Evolutionary conservation across 495 filamentous ascomycete genomes (phyloP).

Genomic region (Trichoderma orchidacearum): DNA sequence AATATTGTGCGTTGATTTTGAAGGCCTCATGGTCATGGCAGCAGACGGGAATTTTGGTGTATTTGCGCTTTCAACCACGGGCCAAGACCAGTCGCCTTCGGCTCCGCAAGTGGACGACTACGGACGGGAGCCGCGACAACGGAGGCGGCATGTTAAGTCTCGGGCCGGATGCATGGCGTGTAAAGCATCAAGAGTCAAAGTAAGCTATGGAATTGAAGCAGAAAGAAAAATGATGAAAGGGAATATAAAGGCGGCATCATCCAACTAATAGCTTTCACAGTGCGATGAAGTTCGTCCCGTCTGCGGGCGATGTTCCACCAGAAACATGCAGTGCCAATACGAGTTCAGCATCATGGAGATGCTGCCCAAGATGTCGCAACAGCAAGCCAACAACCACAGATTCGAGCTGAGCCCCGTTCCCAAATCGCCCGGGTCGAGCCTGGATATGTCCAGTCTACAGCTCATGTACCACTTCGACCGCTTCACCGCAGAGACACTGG

Average conservation of each 20-base stretch:
- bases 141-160: conserved; percentile 2
- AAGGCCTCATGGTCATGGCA: not conserved
- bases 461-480: conserved; percentile 4
- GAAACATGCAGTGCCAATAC: not conserved
- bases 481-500: not conserved
- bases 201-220: too few relatives aligned
- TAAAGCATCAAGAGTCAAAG: conserved; percentile 3
- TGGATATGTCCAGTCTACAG: not conserved
- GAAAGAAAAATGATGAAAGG: too few relatives aligned
- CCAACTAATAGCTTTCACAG: not conserved
- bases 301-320: not conserved
- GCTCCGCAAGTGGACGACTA: not conserved
- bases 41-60: not conserved
- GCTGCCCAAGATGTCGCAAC: not conserved
- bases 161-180: not conserved
- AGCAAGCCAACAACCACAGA: not conserved
- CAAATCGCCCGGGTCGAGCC: not conserved
- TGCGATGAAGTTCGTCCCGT: not conserved
- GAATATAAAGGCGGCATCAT: too few relatives aligned
- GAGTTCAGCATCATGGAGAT: not conserved
- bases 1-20: too few relatives aligned
- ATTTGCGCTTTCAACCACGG: not conserved
- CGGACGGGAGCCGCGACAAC: not conserved
- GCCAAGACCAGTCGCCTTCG: not conserved
- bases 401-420: not conserved